Base-by-base conservation (phyloP, 495 filamentous ascomycete species). In the Rostrohypoxylon terebratum region DNA sequence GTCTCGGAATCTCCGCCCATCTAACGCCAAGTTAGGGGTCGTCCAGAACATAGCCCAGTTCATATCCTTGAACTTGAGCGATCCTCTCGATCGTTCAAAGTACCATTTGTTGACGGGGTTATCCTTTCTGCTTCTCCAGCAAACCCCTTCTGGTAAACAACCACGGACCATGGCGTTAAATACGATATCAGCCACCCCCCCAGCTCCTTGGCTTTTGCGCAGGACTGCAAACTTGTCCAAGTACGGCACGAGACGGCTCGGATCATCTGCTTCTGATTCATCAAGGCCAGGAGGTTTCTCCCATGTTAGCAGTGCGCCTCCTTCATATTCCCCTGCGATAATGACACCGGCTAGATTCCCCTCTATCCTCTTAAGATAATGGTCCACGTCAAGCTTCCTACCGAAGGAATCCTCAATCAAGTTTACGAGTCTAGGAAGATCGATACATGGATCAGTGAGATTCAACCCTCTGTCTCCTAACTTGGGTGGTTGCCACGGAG, bases 21-120 rank as follows among this genome's bases (percentile, higher is more conserved):
- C 79, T 63, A 83, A 69, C 42, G 78, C 78, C 67, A 83, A 69
- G 50, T 87, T 89, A 13, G 90, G 87, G 2, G 91, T 94, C 0
- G 95, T 99, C 95, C 95, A 99, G 63, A 99, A 98, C 94, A 97
- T 97, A 3, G 95, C 92, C 95, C 95, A 99, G 66, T 89, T 90
- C 71, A 85, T 91, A 21, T 85, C 89, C 1, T 87, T 84, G 34
- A 99, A 78, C 80, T 96, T 96, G 83, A 90, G 91, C 28, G 89
- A 92, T 0, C 95, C 95, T 61, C 86, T 84, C 7, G 92, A 92
- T 44, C 95, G 86, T 79, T 98, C 95, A 77, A 97, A 98, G 77
- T 99, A 96, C 93, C 93, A 96, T 76, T 95, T 96, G 67, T 96
- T 96, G 1, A 96, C 93, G 9, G 91, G 91, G 75, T 96, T 96